Conservation (phyloP, 129 eudicot species). For the Centrapalus pauciflorus region DNA sequence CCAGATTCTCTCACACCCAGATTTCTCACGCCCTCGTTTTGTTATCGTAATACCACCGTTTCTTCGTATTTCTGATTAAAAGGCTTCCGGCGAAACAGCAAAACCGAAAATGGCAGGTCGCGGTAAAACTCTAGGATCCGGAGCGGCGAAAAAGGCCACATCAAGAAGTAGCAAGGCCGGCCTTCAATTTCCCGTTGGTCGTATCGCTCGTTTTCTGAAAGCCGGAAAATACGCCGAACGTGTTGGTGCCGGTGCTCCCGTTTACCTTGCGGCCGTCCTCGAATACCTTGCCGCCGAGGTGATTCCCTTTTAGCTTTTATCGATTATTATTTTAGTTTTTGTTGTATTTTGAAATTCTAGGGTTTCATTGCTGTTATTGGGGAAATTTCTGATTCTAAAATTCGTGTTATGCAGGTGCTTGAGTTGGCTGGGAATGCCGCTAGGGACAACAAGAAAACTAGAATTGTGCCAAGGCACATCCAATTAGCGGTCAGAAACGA, state of each 20-base stretch:
- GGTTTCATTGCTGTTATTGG: constrained; percentile 2
- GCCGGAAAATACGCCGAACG: constrained; percentile 81
- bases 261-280: constrained; percentile 61
- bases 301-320: neutral
- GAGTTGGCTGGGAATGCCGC: constrained; percentile 67
- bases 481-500: constrained; percentile 62
- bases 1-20: neutral
- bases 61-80: neutral
- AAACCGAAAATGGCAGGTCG: constrained; percentile 55
- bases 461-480: constrained; percentile 58
- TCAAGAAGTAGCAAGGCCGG: constrained; percentile 79
- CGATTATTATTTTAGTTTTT: neutral
- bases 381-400: constrained; percentile 1
- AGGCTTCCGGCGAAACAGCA: neutral
- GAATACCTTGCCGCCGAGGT: constrained; percentile 85
- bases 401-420: constrained; percentile 26
- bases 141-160: constrained; percentile 54
- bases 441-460: constrained; percentile 58
- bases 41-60: too few species aligned
- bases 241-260: constrained; percentile 77
- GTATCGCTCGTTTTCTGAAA: constrained; percentile 73
- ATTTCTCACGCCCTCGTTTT: neutral
- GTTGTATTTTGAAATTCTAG: neutral
- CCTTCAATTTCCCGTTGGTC: constrained; percentile 81
- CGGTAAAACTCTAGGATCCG: constrained; percentile 62